A percentile compares a stretch with the other conserved stretches of the same genome.
Evolutionary conservation across 257 asterid genomes (phyloP).

Genomic region (Nicotiana noctiflora): DNA sequence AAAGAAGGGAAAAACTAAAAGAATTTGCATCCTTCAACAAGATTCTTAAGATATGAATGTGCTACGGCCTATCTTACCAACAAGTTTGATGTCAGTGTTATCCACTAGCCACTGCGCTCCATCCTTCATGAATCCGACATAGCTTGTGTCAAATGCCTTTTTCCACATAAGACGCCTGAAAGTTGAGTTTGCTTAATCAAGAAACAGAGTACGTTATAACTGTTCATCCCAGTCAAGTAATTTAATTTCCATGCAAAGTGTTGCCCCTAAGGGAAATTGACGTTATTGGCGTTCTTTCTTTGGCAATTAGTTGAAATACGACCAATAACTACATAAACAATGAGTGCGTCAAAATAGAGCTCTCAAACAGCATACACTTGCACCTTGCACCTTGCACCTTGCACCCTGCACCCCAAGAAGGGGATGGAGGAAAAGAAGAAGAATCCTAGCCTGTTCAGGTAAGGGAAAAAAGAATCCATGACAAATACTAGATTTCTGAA

Average conservation of each 20-base stretch:
- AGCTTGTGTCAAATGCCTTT: conserved; percentile 84
- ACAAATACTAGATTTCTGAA: background rate
- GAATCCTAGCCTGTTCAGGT: background rate
- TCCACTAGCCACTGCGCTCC: conserved; percentile 94
- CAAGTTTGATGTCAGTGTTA: conserved; percentile 92
- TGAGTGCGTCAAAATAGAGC: background rate
- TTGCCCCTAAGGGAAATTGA: background rate
- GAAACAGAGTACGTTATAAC: background rate
- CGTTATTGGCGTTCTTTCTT: background rate
- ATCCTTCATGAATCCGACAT: conserved; percentile 87
- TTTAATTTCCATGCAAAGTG: background rate
- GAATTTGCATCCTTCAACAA: background rate
- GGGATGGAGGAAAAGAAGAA: background rate
- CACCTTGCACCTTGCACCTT: background rate
- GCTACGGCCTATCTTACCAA: conserved; percentile 40
- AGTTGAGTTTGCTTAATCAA: background rate
- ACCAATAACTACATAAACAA: background rate
- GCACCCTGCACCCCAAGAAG: background rate
- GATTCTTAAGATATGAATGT: background rate
- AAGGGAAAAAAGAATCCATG: background rate
- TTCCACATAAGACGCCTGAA: conserved; percentile 83
- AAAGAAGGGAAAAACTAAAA: too few relatives aligned
- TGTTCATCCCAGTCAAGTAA: background rate
- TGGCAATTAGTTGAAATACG: background rate
- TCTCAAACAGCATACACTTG: background rate